Evolutionary conservation across 2,329 filamentous ascomycete genomes (phyloP).

Genomic region (Apiospora phragmitis): DNA sequence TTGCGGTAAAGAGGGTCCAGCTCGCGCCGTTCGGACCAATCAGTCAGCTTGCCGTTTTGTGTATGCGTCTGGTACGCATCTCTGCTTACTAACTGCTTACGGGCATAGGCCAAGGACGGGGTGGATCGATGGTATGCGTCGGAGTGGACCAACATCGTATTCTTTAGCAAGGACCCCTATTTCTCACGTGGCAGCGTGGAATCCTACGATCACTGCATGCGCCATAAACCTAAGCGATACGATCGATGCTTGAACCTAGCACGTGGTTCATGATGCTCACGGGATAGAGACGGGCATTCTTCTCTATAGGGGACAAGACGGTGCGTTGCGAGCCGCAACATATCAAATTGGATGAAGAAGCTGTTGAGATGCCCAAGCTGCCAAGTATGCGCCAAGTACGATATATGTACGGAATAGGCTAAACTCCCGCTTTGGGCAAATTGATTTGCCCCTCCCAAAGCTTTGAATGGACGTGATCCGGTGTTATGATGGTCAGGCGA

Average conservation of each 20-base stretch:
- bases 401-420: background rate
- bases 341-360: background rate
- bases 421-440: background rate
- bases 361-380: background rate
- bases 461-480: background rate
- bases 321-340: no score
- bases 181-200: background rate
- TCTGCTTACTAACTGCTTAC: background rate
- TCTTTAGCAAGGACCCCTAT: background rate
- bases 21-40: no score
- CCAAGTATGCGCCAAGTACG: background rate
- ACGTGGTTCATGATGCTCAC: background rate
- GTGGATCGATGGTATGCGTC: background rate
- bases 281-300: no score
- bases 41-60: background rate
- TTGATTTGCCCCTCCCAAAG: background rate
- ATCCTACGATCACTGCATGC: background rate
- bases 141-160: background rate
- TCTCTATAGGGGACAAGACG: background rate
- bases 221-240: no score
- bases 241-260: background rate
- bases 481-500: background rate
- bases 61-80: background rate
- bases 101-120: background rate
- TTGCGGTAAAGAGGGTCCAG: no score